Percentiles rank a stretch among this genome's conserved stretches.
Conservation (phyloP, 306 rosid species). For the Chamaecrista fasciculata region DNA sequence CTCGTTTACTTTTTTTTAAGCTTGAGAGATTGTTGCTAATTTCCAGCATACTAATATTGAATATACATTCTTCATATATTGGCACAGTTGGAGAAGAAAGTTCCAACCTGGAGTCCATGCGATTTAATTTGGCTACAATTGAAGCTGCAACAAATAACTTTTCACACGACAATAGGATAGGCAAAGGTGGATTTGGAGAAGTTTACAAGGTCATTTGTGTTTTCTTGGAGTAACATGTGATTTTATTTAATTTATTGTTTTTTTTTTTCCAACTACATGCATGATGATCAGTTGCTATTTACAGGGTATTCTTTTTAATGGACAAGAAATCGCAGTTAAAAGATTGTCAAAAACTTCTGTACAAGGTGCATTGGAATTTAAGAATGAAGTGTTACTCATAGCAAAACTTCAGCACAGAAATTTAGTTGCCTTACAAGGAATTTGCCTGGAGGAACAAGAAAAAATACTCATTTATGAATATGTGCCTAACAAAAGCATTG, state of each 20-base stretch:
- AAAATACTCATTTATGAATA: slow-evolving; percentile 31
- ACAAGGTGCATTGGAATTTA: slow-evolving; percentile 29
- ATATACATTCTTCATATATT: not conserved
- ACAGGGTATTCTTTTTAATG: slow-evolving; percentile 24
- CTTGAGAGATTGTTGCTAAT: not conserved
- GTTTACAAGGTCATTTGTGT: not conserved
- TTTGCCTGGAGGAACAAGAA: slow-evolving; percentile 24
- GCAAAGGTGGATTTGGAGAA: not conserved
- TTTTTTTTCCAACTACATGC: not conserved
- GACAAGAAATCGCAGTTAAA: slow-evolving; percentile 27
- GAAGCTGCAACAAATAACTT: not conserved
- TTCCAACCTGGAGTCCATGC: not conserved
- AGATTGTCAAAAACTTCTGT: slow-evolving; percentile 18
- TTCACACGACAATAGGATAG: not conserved
- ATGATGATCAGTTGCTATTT: too few relatives aligned
- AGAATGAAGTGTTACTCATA: slow-evolving; percentile 28
- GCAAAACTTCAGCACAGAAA: slow-evolving; percentile 32
- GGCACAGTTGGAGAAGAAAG: not conserved
- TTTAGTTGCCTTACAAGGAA: slow-evolving; percentile 10
- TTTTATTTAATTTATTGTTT: not conserved
- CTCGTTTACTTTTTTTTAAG: too few relatives aligned
- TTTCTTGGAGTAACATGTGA: not conserved
- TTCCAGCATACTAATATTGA: not conserved
- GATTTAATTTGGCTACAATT: not conserved
- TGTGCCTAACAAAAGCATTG: slow-evolving; percentile 31